Percentiles rank a stretch among this genome's conserved stretches.
These are phyloP conservation scores for Talaromyces atroroseus DNA, from an alignment of 2,329 filamentous ascomycete species.

Conservation along the genomic window DNA sequence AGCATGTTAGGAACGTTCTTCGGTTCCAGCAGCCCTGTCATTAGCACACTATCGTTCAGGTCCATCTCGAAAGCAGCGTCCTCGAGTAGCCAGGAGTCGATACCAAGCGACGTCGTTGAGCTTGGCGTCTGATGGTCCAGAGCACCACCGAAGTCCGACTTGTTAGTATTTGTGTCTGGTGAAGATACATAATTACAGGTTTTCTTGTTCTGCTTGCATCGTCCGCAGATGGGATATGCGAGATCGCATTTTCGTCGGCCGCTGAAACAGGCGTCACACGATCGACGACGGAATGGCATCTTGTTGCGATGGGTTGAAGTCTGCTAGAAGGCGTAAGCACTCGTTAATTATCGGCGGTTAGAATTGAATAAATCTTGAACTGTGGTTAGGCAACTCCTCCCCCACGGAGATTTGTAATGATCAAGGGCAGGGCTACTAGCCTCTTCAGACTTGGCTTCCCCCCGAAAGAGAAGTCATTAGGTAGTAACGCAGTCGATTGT, in stretches of 20 bases:
- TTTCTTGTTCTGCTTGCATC: slow-evolving; percentile 7
- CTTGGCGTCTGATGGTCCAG: not conserved
- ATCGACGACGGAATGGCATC: not conserved
- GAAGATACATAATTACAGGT: slow-evolving; percentile 1
- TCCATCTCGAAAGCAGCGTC: not conserved
- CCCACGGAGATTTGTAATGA: too few relatives aligned
- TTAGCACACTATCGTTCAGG: not conserved
- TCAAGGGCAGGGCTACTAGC: too few relatives aligned
- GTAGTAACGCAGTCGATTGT: too few relatives aligned
- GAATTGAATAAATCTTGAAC: too few relatives aligned
- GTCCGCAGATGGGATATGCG: not conserved
- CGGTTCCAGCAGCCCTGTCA: not conserved
- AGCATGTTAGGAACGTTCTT: slow-evolving; percentile 1
- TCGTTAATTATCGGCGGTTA: not conserved
- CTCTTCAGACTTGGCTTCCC: too few relatives aligned
- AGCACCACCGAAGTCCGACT: not conserved
- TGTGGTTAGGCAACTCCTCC: too few relatives aligned
- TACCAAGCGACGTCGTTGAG: not conserved
- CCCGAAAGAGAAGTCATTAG: too few relatives aligned
- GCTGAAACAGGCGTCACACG: not conserved
- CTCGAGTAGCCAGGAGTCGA: not conserved
- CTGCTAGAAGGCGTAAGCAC: not conserved
- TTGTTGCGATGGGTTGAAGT: not conserved
- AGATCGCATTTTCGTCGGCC: slow-evolving; percentile 6
- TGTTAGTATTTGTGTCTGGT: not conserved